Percentiles rank a stretch among this genome's conserved stretches.
phyloP scores from a whole-genome alignment of 2,329 filamentous ascomycete species.

The Cadophora sp. region DNA sequence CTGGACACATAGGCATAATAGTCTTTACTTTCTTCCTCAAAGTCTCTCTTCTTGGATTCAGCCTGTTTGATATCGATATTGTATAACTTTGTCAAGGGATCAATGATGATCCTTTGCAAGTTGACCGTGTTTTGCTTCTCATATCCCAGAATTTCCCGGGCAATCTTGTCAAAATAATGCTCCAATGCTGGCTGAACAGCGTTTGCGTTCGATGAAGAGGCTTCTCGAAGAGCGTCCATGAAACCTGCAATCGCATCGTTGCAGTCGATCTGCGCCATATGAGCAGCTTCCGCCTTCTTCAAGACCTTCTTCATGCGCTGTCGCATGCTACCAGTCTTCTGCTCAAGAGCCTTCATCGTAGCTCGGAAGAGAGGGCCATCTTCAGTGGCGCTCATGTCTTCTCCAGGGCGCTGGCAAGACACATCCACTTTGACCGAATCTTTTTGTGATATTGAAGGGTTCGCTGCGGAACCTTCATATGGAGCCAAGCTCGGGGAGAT shows the following conservation, averaged over 20 bases:
- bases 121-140: conserved; percentile 85
- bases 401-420: conserved; percentile 81
- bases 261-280: conserved; percentile 78
- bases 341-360: conserved; percentile 94
- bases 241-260: conserved; percentile 87
- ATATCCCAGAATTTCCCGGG: conserved; percentile 85
- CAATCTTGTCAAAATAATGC: conserved; percentile 98
- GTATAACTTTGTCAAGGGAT: conserved; percentile 90
- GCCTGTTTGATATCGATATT: conserved; percentile 97
- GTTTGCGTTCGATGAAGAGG: conserved; percentile 89
- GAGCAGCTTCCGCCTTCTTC: conserved; percentile 89
- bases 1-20: conserved; percentile 95
- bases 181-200: conserved; percentile 97
- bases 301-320: conserved; percentile 94
- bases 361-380: conserved; percentile 96
- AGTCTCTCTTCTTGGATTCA: conserved; percentile 95
- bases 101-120: conserved; percentile 91
- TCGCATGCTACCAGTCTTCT: conserved; percentile 95
- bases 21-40: conserved; percentile 98
- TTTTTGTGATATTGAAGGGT: conserved; percentile 25
- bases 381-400: conserved; percentile 84
- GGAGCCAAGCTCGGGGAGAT: conserved; percentile 56
- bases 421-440: conserved; percentile 80
- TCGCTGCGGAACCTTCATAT: conserved; percentile 45
- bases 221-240: conserved; percentile 85